Base-by-base conservation (phyloP, 2,329 filamentous ascomycete genomes). In the Ilyonectria mors-panacis region DNA sequence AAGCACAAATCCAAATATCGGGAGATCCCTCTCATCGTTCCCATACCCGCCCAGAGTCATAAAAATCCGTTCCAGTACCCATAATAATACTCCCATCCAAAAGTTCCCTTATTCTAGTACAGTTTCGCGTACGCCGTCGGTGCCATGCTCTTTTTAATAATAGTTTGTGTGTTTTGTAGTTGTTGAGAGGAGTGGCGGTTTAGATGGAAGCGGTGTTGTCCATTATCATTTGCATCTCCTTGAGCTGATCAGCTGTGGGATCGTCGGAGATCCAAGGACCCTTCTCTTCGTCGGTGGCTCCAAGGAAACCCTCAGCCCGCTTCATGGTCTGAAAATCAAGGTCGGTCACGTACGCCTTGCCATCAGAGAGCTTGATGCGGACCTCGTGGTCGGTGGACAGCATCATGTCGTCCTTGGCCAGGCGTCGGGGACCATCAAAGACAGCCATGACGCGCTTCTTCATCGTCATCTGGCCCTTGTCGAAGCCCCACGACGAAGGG, bases 371-470 rank as follows among this genome's bases (percentile, higher is more conserved):
- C 80, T 91, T 91, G 80, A 97, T 87, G 77, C 95, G 94, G 42
- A 98, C 94, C 82, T 99, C 96, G 77, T 96, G 95, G 75, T 97
- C 94, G 17, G 93, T 94, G 74, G 95, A 94, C 56, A 99, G 91
- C 94, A 98, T 97, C 94, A 98, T 96, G 82, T 99, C 96, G 78
- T 99, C 96, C 85, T 98, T 98, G 88, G 93, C 96, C 56, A 99
- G 87, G 47, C 95, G 91, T 59, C 95, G 91, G 17, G 88, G 88
- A 1, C 96, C 96, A 77, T 98, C 94, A 76, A 97, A 99, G 21
- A 97, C 93, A 70, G 94, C 94, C 76, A 98, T 87, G 62, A 98
- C 94, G 30, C 96, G 93, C 89, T 98, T 98, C 89, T 97, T 98
- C 90, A 97, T 97, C 78, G 93, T 97, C 94, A 98, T 97, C 85